Percentiles rank a stretch among this genome's conserved stretches.
Evolutionary conservation across 2,329 filamentous ascomycete genomes (phyloP).

Genomic region (Tolypocladium sp.): DNA sequence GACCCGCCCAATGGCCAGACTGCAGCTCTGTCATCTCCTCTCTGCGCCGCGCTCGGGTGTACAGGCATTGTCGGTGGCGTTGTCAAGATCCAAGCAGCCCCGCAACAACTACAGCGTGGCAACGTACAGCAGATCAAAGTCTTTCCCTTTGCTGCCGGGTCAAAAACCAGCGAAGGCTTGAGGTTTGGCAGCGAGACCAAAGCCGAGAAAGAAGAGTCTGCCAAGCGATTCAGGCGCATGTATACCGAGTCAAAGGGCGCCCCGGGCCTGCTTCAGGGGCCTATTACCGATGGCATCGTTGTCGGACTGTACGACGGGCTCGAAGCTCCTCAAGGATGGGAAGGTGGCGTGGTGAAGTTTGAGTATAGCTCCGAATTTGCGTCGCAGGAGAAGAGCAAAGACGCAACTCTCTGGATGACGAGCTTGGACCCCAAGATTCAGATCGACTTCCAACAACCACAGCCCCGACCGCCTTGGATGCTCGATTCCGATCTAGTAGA

Average conservation of each 20-base stretch:
- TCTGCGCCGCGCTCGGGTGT: constrained; percentile 67
- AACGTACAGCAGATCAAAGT: constrained; percentile 62
- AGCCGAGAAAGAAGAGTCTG: constrained; percentile 68
- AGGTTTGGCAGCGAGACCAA: constrained; percentile 85
- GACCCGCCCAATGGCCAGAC: constrained; percentile 78
- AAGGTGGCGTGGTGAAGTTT: constrained; percentile 76
- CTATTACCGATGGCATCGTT: constrained; percentile 81
- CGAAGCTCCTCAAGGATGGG: constrained; percentile 55
- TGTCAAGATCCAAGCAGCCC: constrained; percentile 77
- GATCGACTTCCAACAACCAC: constrained; percentile 68
- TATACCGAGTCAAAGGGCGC: constrained; percentile 50
- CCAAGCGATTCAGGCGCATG: constrained; percentile 60
- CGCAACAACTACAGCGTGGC: constrained; percentile 58
- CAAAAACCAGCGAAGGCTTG: constrained; percentile 55
- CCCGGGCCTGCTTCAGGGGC: constrained; percentile 66
- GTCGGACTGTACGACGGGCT: constrained; percentile 49
- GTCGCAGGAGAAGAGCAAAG: constrained; percentile 33
- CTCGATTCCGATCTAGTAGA: constrained; percentile 36
- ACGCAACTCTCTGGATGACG: constrained; percentile 58
- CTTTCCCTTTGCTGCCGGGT: constrained; percentile 62
- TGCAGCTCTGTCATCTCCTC: constrained; percentile 64
- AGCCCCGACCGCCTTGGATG: constrained; percentile 54
- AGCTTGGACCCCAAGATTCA: constrained; percentile 66
- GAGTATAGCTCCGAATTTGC: constrained; percentile 34
- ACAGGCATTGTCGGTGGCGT: constrained; percentile 74